Evolutionary conservation across 495 filamentous ascomycete species (phyloP), one percentile per base, ranked within the genome.

Genomic region (Paragyromitra xinjiangensis): DNA sequence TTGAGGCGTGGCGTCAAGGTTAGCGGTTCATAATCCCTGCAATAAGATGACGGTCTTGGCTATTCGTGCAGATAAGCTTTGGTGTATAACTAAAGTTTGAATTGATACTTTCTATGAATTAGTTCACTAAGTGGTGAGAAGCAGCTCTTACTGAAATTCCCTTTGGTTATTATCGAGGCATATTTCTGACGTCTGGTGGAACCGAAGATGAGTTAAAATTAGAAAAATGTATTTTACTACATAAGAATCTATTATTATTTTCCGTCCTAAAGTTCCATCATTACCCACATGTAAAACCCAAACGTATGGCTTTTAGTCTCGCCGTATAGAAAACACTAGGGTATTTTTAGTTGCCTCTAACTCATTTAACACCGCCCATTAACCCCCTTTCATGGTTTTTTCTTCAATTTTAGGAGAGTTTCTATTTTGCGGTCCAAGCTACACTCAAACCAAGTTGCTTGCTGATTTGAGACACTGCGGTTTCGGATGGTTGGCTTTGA

Each of bases 381-480:
- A 26, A 37, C 37, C 8, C 5, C 11, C 14, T 24, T 53, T 9
- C 6, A 0, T 14, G 6, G 58, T 4, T 37, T 39, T 39, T 51
- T 48, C 22, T 7, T 44, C 5, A 14, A 2, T 8, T 53, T 6
- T n/a, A 34, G 14, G 11, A 39, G 44, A 7, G n/a, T 50, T 9
- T 37, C 34, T 6, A 0, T 48, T 26, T 44, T 48, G 2, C 3
- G n/a, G 9, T 2, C 34, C 16, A 14, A 48, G 12, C 16, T 11
- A 42, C 39, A 37, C 12, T 64, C 24, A 73, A 58, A 64, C 39
- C 2, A 39, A 26, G 34, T 58, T 65, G 45, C 51, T 65, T 6
- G 77, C 65, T 5, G 24, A 50, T 48, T 64, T 67, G 50, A 79
- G 56, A 6, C 77, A 79, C 12, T 72, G 42, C 1, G 51, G 50